Evolutionary conservation across 768 basidiomycete genomes (phyloP), one percentile per base, ranked within the genome.

Genomic region (Phlebiopsis gigantea): DNA sequence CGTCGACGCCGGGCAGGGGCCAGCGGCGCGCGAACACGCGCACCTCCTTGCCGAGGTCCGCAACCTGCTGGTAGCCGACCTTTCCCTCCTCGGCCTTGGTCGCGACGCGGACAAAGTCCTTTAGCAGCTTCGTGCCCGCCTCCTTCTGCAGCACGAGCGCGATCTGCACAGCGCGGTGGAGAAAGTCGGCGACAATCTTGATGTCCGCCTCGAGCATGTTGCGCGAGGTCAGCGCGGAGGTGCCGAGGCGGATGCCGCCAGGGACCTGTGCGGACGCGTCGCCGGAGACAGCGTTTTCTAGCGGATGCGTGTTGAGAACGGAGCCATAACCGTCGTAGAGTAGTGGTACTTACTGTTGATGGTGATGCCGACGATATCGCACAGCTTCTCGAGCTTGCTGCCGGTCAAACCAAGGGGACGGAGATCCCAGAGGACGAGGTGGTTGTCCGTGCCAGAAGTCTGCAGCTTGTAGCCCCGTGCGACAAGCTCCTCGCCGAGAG

Each of bases 341-440:
- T n/a, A n/a, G 15, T 47, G 17, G 50, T 22, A 73, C 88, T 64
- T 63, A 92, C 90, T 93, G 78, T 94, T 93, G 74, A 98, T 93
- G 29, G 95, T 98, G 70, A 98, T 97, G 57, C 93, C 93, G 72
- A 93, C 84, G 50, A 97, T 79, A 70, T 98, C 96, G 72, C 97
- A 97, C 64, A 99, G 84, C 79, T 97, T 98, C 80, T 98, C 96
- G 57, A 99, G 85, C 75, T 98, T 98, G 78, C 87, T 90, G 49
- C 97, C 97, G n/a, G 97, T 98, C 69, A 98, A 76, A 48, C 92
- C 90, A 61, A 97, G 79, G 28, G 97, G 97, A 31, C 97, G 84
- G 59, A 98, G 82, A 68, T 98, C 97, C 96, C 95, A 98, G 48
- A 99, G 88, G 48, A 98, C 87, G 62, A 98, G 85, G 73, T 99